Evolutionary conservation across 805 yeast genomes (phyloP).

Genomic region (Saturnispora kantuleensis): DNA sequence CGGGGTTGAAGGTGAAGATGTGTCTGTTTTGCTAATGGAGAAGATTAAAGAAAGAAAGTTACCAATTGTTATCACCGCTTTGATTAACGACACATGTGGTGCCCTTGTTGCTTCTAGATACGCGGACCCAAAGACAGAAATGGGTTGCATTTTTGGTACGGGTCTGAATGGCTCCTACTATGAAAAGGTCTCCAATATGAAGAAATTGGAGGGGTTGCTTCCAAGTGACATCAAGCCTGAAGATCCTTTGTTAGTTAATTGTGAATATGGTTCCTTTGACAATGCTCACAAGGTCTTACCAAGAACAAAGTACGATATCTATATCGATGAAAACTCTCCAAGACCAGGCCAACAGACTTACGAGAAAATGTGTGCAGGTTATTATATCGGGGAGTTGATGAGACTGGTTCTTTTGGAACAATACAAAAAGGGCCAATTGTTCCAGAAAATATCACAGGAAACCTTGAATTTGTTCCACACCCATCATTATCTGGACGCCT

Average conservation of each 20-base stretch:
- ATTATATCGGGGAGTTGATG: constrained; percentile 88
- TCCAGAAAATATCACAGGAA: constrained; percentile 48
- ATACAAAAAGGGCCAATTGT: constrained; percentile 54
- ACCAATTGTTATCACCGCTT: constrained; percentile 84
- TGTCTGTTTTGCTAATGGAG: constrained; percentile 79
- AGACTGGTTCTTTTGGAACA: constrained; percentile 75
- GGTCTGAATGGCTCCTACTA: constrained; percentile 98
- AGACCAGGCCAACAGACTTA: constrained; percentile 96
- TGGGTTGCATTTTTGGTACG: constrained; percentile 97
- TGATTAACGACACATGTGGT: constrained; percentile 96
- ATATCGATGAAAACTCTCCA: constrained; percentile 81
- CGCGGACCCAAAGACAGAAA: constrained; percentile 80
- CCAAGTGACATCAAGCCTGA: constrained; percentile 54
- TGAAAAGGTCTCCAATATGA: constrained; percentile 66
- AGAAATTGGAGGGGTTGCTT: constrained; percentile 71
- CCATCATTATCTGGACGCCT: constrained; percentile 77
- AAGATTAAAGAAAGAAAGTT: constrained; percentile 57
- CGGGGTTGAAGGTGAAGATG: constrained; percentile 92
- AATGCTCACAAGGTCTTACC: constrained; percentile 83
- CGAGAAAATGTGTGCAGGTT: constrained; percentile 97
- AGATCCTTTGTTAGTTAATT: constrained; percentile 90
- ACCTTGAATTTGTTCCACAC: constrained; percentile 43
- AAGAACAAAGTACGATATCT: constrained; percentile 78
- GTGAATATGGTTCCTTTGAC: constrained; percentile 98
- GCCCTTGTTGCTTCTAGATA: constrained; percentile 94